phyloP scores from a whole-genome alignment of 768 basidiomycete genomes.

The Mycena galopus region DNA sequence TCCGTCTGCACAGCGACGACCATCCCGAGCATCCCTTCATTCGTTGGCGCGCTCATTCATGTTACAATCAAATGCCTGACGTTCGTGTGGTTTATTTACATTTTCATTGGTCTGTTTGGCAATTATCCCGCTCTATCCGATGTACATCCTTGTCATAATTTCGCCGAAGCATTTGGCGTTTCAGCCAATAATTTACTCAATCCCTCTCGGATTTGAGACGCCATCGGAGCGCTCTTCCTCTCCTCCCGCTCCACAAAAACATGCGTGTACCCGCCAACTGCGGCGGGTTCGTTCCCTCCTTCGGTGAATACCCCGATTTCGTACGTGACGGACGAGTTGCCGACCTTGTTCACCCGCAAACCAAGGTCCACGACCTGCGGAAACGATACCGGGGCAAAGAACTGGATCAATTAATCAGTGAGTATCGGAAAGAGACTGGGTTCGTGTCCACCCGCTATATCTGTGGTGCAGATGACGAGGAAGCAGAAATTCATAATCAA shows the following conservation, averaged over 20 bases:
- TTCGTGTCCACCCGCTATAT: too few species aligned
- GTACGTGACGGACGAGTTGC: constrained; percentile 82
- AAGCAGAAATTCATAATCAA: too few species aligned
- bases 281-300: constrained; percentile 53
- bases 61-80: background rate
- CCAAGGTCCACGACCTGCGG: constrained; percentile 80
- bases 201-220: constrained; percentile 56
- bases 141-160: constrained; percentile 32
- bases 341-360: constrained; percentile 74
- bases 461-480: too few species aligned
- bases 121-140: too few species aligned
- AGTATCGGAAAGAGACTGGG: constrained; percentile 1
- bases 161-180: constrained; percentile 12
- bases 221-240: constrained; percentile 69
- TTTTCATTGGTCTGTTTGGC: too few species aligned
- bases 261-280: constrained; percentile 79
- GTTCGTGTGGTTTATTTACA: too few species aligned
- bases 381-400: constrained; percentile 80
- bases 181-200: constrained; percentile 54
- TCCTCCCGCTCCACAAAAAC: constrained; percentile 80
- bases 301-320: constrained; percentile 83
- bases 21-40: constrained; percentile 7
- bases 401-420: constrained; percentile 52
- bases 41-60: constrained; percentile 14
- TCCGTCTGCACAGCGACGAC: constrained; percentile 1